A percentile compares a stretch with the other conserved stretches of the same genome.
Conservation (phyloP, 2,329 filamentous ascomycete species). For the Curvularia hawaiiensis region DNA sequence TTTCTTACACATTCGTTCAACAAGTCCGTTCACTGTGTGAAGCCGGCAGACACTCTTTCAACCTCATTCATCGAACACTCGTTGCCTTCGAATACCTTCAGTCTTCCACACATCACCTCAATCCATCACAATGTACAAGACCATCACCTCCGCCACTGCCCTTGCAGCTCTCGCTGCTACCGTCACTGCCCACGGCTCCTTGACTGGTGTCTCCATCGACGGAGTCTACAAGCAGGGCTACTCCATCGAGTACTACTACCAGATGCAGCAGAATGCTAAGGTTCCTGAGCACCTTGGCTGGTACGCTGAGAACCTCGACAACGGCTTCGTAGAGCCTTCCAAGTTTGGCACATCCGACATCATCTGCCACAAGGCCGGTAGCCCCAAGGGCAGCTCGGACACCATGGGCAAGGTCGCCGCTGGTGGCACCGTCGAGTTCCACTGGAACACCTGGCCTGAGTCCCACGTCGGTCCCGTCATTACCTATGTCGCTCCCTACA, state of each 20-base stretch:
- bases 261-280: constrained; percentile 30
- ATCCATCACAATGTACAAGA: constrained; percentile 36
- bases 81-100: constrained; percentile 26
- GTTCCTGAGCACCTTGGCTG: constrained; percentile 52
- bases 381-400: constrained; percentile 47
- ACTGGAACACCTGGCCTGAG: constrained; percentile 56
- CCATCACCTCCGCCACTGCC: constrained; percentile 32
- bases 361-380: constrained; percentile 65
- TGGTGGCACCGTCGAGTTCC: constrained; percentile 59
- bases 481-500: constrained; percentile 47
- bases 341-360: constrained; percentile 49
- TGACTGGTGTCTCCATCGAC: constrained; percentile 53
- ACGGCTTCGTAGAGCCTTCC: constrained; percentile 43
- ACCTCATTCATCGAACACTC: constrained; percentile 23
- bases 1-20: constrained; percentile 34
- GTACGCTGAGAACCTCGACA: constrained; percentile 46
- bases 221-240: constrained; percentile 54
- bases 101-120: constrained; percentile 15
- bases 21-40: constrained; percentile 41
- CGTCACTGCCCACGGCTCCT: constrained; percentile 54
- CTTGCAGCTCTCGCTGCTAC: constrained; percentile 46
- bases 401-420: constrained; percentile 62
- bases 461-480: constrained; percentile 48
- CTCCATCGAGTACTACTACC: constrained; percentile 50
- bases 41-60: constrained; percentile 43